phyloP scores from a whole-genome alignment of 2,329 filamentous ascomycete species.

The Delphinella strobiligena region DNA sequence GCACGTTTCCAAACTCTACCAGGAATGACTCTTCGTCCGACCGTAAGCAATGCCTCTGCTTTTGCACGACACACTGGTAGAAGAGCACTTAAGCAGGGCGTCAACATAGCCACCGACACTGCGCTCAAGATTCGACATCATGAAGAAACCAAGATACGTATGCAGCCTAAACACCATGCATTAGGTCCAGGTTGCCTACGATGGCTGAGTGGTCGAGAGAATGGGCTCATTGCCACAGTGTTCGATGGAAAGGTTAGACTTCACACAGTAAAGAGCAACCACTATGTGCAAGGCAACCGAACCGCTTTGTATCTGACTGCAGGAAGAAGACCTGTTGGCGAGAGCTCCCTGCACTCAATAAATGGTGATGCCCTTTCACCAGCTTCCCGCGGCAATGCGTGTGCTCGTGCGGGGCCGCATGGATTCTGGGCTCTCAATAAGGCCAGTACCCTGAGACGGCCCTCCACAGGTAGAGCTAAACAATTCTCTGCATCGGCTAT shows the following conservation, averaged over 20 bases:
- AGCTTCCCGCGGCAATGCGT: conserved; percentile 10
- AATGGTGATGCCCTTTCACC: background rate
- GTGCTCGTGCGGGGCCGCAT: conserved; percentile 19
- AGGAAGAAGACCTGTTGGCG: background rate
- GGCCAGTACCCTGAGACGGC: background rate
- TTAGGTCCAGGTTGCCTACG: conserved; percentile 49
- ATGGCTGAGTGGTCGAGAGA: conserved; percentile 52
- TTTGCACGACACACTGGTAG: conserved; percentile 49
- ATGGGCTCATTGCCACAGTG: conserved; percentile 52
- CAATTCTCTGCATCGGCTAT: conserved; percentile 30
- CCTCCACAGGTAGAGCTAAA: background rate
- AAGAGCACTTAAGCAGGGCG: conserved; percentile 59
- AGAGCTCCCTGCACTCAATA: conserved; percentile 17
- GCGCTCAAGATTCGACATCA: conserved; percentile 62
- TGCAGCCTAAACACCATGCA: conserved; percentile 44
- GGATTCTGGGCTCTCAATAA: conserved; percentile 28
- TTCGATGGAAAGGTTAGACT: conserved; percentile 55
- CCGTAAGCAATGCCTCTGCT: conserved; percentile 27
- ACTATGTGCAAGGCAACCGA: conserved; percentile 27
- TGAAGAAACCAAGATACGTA: conserved; percentile 60
- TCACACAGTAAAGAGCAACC: conserved; percentile 46
- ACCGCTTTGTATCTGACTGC: conserved; percentile 29
- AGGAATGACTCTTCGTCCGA: conserved; percentile 51
- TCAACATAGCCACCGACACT: conserved; percentile 58
- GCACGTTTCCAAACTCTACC: conserved; percentile 27